Evolutionary conservation across 495 filamentous ascomycete genomes (phyloP).

Genomic region (Astrothelium subdiscretum): DNA sequence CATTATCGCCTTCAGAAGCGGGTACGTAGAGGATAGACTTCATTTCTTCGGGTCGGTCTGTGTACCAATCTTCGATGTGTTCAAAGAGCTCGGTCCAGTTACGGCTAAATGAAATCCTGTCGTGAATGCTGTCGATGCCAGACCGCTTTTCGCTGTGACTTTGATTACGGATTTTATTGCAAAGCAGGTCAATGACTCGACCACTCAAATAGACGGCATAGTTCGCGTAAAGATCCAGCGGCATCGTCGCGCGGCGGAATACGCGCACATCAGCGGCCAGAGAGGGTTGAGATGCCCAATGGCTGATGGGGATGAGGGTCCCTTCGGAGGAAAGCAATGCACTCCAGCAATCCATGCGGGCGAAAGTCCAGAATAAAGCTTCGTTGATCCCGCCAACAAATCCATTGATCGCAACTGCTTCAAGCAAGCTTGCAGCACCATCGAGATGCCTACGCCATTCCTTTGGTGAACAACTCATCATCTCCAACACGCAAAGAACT

Average conservation of each 20-base stretch:
- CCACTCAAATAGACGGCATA: slow-evolving; percentile 8
- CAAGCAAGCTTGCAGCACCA: slow-evolving; percentile 13
- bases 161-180: neutral
- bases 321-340: slow-evolving; percentile 10
- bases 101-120: slow-evolving; percentile 6
- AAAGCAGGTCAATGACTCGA: slow-evolving; percentile 10
- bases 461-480: slow-evolving; percentile 16
- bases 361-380: slow-evolving; percentile 17
- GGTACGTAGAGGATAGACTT: slow-evolving; percentile 9
- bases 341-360: slow-evolving; percentile 14
- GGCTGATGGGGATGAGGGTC: slow-evolving; percentile 13
- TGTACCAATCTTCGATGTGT: slow-evolving; percentile 12
- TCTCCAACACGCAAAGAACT: slow-evolving; percentile 15
- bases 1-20: neutral
- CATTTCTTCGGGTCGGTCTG: slow-evolving; percentile 11
- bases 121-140: slow-evolving; percentile 6
- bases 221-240: slow-evolving; percentile 13
- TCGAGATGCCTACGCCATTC: slow-evolving; percentile 16
- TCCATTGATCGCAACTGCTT: slow-evolving; percentile 12
- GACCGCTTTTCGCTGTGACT: neutral
- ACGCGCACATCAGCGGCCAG: slow-evolving; percentile 2
- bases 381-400: slow-evolving; percentile 8
- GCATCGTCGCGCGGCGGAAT: slow-evolving; percentile 2
- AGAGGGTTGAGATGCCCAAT: slow-evolving; percentile 7
- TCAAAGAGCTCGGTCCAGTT: slow-evolving; percentile 12